These are phyloP conservation scores for Daldinia childiae DNA, from an alignment of 495 filamentous ascomycete genomes.

Conservation along the genomic window DNA sequence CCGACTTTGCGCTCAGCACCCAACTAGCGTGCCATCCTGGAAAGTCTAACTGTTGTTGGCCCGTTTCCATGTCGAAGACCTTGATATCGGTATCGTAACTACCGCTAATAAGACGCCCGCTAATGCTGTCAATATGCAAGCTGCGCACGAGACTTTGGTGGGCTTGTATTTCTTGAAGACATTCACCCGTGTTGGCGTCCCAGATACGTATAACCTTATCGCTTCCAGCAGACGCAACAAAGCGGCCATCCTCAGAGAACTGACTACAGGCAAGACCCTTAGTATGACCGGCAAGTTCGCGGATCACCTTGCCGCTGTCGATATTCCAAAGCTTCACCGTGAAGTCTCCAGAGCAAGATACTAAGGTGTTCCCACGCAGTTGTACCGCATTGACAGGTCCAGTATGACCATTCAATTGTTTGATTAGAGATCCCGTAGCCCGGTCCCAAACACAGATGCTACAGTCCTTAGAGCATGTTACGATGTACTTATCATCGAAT, in stretches of 20 bases:
- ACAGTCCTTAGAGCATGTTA: slow-evolving; percentile 95
- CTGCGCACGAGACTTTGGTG: slow-evolving; percentile 86
- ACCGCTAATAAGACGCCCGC: slow-evolving; percentile 84
- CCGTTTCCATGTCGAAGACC: slow-evolving; percentile 84
- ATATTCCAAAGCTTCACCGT: slow-evolving; percentile 95
- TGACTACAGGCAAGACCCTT: slow-evolving; percentile 95
- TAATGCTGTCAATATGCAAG: slow-evolving; percentile 84
- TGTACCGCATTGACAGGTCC: slow-evolving; percentile 97
- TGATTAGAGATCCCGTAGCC: slow-evolving; percentile 73
- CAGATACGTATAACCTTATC: slow-evolving; percentile 94
- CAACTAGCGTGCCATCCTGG: slow-evolving; percentile 93
- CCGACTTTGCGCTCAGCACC: slow-evolving; percentile 94
- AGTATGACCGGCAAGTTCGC: slow-evolving; percentile 85
- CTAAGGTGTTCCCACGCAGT: slow-evolving; percentile 87
- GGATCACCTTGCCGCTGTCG: slow-evolving; percentile 80
- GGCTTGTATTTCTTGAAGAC: slow-evolving; percentile 77
- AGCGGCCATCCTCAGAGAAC: slow-evolving; percentile 88
- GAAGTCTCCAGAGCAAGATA: slow-evolving; percentile 92
- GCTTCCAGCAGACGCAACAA: slow-evolving; percentile 91
- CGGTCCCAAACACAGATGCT: slow-evolving; percentile 95
- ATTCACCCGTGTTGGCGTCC: slow-evolving; percentile 87
- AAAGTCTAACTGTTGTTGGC: slow-evolving; percentile 76
- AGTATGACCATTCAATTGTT: slow-evolving; percentile 80
- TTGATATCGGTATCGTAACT: slow-evolving; percentile 95
- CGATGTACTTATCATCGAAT: slow-evolving; percentile 89